Percentiles rank a stretch among this genome's conserved stretches.
Evolutionary conservation across 768 basidiomycete genomes (phyloP).

Genomic region (Daedaleopsis nitida): DNA sequence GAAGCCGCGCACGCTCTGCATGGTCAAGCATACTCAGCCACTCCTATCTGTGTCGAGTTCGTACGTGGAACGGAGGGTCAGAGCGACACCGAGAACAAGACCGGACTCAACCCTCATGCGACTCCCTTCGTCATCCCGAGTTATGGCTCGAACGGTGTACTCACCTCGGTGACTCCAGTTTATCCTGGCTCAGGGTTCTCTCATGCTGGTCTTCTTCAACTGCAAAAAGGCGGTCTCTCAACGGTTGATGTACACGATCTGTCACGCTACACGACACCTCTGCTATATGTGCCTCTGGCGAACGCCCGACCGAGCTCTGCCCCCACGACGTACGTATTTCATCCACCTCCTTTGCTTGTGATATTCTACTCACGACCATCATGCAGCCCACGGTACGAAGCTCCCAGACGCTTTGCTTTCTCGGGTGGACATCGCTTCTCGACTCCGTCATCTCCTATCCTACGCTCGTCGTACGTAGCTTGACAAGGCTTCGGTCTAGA

Average conservation of each 20-base stretch:
- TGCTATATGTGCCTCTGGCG: conserved; percentile 21
- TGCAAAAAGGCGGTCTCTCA: conserved; percentile 15
- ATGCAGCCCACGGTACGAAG: conserved; percentile 13
- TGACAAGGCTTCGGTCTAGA: neutral
- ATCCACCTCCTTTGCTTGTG: neutral
- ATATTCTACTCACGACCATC: neutral
- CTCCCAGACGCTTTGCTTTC: neutral
- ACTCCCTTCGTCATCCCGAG: conserved; percentile 31
- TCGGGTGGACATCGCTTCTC: conserved; percentile 1
- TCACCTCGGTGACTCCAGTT: conserved; percentile 14
- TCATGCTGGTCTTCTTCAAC: conserved; percentile 11
- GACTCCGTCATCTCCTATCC: conserved; percentile 1
- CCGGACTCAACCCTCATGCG: conserved; percentile 36
- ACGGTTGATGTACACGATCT: conserved; percentile 20
- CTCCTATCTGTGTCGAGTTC: conserved; percentile 41
- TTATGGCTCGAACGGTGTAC: conserved; percentile 5
- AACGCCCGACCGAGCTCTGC: conserved; percentile 30
- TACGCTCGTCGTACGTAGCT: conserved; percentile 5
- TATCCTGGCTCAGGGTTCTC: conserved; percentile 15
- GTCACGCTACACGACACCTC: conserved; percentile 18
- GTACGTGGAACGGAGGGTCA: conserved; percentile 21
- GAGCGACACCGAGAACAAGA: conserved; percentile 16
- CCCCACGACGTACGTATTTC: conserved; percentile 24
- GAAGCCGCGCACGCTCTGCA: conserved; percentile 67
- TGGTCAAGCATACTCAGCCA: conserved; percentile 62